Percentiles rank a stretch among this genome's conserved stretches.
Evolutionary conservation across 805 yeast genomes (phyloP).

Genomic region (Wilhelminamyces savonicus): DNA sequence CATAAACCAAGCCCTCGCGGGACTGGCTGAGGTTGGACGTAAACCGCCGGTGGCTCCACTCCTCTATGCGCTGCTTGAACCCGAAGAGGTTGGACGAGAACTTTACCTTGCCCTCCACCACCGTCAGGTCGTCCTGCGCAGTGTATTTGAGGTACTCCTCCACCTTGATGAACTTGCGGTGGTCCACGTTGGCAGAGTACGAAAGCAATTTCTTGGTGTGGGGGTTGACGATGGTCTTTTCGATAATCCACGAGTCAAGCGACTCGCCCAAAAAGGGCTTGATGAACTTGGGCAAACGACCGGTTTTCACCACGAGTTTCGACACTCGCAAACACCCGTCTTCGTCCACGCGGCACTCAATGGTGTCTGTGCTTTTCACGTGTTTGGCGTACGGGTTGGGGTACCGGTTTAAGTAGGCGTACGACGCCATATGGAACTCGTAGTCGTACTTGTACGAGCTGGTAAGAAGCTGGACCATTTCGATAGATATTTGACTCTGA

Average conservation of each 20-base stretch:
- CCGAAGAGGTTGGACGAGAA: conserved; percentile 67
- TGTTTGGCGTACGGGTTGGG: conserved; percentile 82
- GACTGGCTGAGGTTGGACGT: conserved; percentile 60
- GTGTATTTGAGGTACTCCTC: conserved; percentile 68
- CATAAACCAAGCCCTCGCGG: conserved; percentile 68
- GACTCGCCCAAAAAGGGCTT: conserved; percentile 64
- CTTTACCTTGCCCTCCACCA: conserved; percentile 54
- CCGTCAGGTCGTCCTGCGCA: conserved; percentile 28
- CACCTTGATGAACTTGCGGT: conserved; percentile 66
- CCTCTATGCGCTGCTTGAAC: conserved; percentile 69
- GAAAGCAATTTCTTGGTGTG: conserved; percentile 46
- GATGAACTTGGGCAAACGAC: conserved; percentile 75
- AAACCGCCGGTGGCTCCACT: conserved; percentile 72
- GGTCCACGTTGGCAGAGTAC: conserved; percentile 81
- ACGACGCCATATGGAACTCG: conserved; percentile 66
- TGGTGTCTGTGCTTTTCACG: conserved; percentile 76
- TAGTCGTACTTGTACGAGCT: conserved; percentile 51
- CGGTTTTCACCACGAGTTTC: conserved; percentile 68
- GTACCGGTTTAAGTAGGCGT: conserved; percentile 59
- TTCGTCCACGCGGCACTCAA: conserved; percentile 51
- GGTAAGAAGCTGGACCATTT: conserved; percentile 61
- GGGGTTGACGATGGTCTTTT: conserved; percentile 70
- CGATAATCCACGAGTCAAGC: conserved; percentile 76
- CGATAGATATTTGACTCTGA: no score
- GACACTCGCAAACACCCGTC: conserved; percentile 67